Conservation (phyloP, 2,329 filamentous ascomycete species). For the Calonectria montana region DNA sequence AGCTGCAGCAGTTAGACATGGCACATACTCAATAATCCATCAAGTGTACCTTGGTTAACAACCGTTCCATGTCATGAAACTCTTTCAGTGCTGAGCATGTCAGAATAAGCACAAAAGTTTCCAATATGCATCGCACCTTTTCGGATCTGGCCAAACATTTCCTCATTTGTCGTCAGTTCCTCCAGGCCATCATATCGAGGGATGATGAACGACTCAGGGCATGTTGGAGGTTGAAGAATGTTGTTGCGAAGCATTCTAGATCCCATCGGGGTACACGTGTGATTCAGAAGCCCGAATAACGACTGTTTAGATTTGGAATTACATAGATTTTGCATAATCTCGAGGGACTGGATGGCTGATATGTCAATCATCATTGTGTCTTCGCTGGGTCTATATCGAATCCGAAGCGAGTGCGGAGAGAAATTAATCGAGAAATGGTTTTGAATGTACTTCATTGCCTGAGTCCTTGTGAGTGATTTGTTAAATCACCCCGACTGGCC, state of each 20-base stretch:
- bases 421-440: constrained; percentile 76
- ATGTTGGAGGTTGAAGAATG: constrained; percentile 88
- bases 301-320: constrained; percentile 83
- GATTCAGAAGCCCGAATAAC: constrained; percentile 86
- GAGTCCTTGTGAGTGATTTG: constrained; percentile 19
- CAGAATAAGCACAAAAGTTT: not conserved
- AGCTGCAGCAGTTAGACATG: constrained; percentile 60
- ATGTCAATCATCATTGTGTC: constrained; percentile 97
- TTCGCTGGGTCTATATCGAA: constrained; percentile 88
- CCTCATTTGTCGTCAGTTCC: constrained; percentile 83
- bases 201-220: constrained; percentile 70
- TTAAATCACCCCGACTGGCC: accelerated
- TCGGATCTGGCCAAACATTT: constrained; percentile 83
- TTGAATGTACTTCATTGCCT: constrained; percentile 87
- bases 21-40: accelerated
- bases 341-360: constrained; percentile 85
- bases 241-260: constrained; percentile 84
- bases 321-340: constrained; percentile 89
- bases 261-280: constrained; percentile 91
- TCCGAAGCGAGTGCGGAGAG: constrained; percentile 81
- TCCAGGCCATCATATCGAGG: constrained; percentile 85
- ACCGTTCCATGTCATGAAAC: constrained; percentile 82
- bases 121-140: constrained; percentile 62
- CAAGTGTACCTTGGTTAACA: constrained; percentile 75
- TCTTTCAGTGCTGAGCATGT: constrained; percentile 70